Evolutionary conservation across 352 stramenopile species (phyloP), one percentile per base, ranked within the genome.

Genomic region (Phytophthora pisi): DNA sequence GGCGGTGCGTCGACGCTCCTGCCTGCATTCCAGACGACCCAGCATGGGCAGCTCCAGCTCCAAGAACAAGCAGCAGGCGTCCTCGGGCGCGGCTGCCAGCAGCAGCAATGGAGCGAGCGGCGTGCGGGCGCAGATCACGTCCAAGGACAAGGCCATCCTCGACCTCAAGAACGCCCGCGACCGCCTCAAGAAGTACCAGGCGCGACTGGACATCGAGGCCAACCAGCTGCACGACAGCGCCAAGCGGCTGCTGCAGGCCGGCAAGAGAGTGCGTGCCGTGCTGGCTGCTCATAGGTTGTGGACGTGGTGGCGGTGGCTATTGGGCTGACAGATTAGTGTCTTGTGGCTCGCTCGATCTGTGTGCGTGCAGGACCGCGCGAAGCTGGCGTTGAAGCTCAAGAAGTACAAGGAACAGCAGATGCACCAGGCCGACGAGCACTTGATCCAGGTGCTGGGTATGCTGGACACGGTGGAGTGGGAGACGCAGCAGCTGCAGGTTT

Each of bases 361-460:
- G 10, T 36, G 45, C 28, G 5, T 68, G 45, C 60, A 95, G 84
- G 88, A 96, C 52, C 85, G 87, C 15, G 90, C 90, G 4, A 96
- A 94, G 64, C 70, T 96, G 20, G 89, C 85, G 70, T 74, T 97
- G 34, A 92, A 96, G 64, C 75, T 96, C 30, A 96, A 93, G 57
- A 97, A 96, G 74, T 96, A 93, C 68, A 96, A 96, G 58, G 85
- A 96, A 65, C 83, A 90, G 61, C 89, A 97, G 71, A 95, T 97
- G 70, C 77, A 88, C 23, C 83, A 96, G 57, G 88, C 89, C 9
- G 87, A 96, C 63, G 82, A 88, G 40, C 89, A 97, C 60, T 67
- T 97, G 64, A 79, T 97, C 31, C 90, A 95, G 45, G 87, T 97
- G 51, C 75, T 96, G 24, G 66, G 89, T 46, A 90, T 97, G 81